Conservation (phyloP, 495 filamentous ascomycete genomes). For the Penicillium odoratum region DNA sequence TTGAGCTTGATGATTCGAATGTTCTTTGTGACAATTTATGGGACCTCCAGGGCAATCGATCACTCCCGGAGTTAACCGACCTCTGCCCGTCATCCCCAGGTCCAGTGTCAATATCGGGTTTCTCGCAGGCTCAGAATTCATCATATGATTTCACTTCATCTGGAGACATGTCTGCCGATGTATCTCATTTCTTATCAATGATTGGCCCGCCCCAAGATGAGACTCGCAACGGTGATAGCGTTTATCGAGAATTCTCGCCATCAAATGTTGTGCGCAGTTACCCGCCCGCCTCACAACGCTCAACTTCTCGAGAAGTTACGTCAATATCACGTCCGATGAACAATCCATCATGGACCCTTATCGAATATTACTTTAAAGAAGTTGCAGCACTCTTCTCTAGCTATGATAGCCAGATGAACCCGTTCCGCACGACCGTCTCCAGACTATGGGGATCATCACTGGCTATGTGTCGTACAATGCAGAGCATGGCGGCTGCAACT, state of each 20-base stretch:
- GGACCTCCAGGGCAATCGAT: constrained; percentile 32
- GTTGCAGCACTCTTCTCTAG: constrained; percentile 58
- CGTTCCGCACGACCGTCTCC: constrained; percentile 56
- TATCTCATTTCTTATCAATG: constrained; percentile 36
- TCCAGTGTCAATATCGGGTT: constrained; percentile 16
- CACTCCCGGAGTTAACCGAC: constrained; percentile 39
- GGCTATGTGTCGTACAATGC: constrained; percentile 59
- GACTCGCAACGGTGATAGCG: constrained; percentile 21
- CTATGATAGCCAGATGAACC: constrained; percentile 59
- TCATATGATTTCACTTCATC: constrained; percentile 30
- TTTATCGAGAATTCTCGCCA: constrained; percentile 37
- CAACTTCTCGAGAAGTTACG: constrained; percentile 28
- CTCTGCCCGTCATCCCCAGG: constrained; percentile 28
- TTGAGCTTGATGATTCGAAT: constrained; percentile 24
- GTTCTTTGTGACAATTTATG: constrained; percentile 36
- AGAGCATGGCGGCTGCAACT: constrained; percentile 62
- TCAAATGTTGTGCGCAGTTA: constrained; percentile 42
- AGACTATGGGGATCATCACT: constrained; percentile 56
- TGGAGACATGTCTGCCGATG: constrained; percentile 23
- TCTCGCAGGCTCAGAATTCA: constrained; percentile 20
- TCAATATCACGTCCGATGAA: constrained; percentile 42
- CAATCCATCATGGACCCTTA: constrained; percentile 53
- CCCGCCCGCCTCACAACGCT: constrained; percentile 25
- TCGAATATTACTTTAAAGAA: constrained; percentile 62
- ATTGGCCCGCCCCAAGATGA: constrained; percentile 22